Evolutionary conservation across 2,329 filamentous ascomycete species (phyloP), one percentile per base, ranked within the genome.

Genomic region (Purpureocillium takamizusanense): DNA sequence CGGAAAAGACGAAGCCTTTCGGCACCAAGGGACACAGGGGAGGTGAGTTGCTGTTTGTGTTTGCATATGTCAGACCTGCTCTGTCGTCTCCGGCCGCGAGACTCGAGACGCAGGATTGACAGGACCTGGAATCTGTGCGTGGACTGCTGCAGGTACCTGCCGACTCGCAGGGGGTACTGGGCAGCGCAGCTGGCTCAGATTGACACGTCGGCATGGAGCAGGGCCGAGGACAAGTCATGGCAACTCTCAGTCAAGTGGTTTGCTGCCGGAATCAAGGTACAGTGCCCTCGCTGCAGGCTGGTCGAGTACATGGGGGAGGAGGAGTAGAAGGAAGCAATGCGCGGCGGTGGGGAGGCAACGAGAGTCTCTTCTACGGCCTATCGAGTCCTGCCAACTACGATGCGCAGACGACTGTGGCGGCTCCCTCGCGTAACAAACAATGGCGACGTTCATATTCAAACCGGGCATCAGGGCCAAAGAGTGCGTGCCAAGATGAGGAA

Each of bases 161-260:
- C 51, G 2, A 54, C 45, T 11, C 42, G 46, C 33, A 40, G 40
- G 36, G 33, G 36, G 17, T 51, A 50, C 40, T 55, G 52, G 51
- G 31, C 21, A 10, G 23, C 25, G 12, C 7, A 27, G 8, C 35
- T 21, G 28, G 30, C 18, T 8, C 33, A 33, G 7, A 38, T 7
- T 17, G 21, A 30, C 31, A 27, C 18, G 18, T 17, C 30, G 12
- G 30, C 18, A 23, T 51, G 42, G 48, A 37, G 28, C 28, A 43
- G 35, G 33, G 9, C 11, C 9, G 38, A 39, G 25, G 35, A 36
- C 14, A 23, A 31, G 16, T 33, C 21, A 15, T 47, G 45, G 46
- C 28, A 40, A 4, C 18, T 30, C 9, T 32, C 36, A 12, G 42
- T 52, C 8, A 16, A 38, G 15, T 46, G 43, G 37, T 53, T 46